Conservation (phyloP, 2,329 filamentous ascomycete species). For the Arthroderma uncinatum region DNA sequence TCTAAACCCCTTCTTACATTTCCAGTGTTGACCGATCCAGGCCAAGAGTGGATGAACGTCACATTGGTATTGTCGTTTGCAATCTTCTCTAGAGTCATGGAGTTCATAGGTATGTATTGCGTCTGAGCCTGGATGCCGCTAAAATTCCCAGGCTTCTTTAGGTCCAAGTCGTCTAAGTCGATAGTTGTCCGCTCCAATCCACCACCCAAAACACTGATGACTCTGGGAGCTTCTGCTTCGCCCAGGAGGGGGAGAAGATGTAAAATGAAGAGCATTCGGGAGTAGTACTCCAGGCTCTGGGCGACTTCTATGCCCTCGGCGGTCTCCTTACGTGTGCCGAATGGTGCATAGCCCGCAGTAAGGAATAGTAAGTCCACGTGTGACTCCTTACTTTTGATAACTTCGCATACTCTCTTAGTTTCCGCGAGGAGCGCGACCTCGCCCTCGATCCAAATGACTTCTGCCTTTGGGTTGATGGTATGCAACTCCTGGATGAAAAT, state of each 20-base stretch:
- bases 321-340: conserved; percentile 30
- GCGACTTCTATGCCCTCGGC: conserved; percentile 35
- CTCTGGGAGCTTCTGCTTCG: conserved; percentile 21
- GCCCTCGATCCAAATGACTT: conserved; percentile 35
- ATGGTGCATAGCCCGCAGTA: conserved; percentile 36
- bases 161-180: conserved; percentile 27
- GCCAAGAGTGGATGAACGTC: conserved; percentile 29
- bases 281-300: conserved; percentile 35
- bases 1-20: not conserved
- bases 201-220: conserved; percentile 28
- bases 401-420: conserved; percentile 16
- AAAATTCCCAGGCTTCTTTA: conserved; percentile 23
- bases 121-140: conserved; percentile 21
- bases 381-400: conserved; percentile 22
- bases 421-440: conserved; percentile 39
- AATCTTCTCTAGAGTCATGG: conserved; percentile 25
- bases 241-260: conserved; percentile 34
- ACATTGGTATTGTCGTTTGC: conserved; percentile 24
- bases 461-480: conserved; percentile 29
- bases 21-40: conserved; percentile 29
- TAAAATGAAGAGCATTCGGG: conserved; percentile 33
- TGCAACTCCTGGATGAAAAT: conserved; percentile 31
- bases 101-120: conserved; percentile 26
- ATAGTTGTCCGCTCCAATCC: conserved; percentile 23
- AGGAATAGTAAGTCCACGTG: conserved; percentile 37